These are phyloP conservation scores for Pleurotus djamor DNA, from an alignment of 768 basidiomycete genomes.

Conservation along the genomic window DNA sequence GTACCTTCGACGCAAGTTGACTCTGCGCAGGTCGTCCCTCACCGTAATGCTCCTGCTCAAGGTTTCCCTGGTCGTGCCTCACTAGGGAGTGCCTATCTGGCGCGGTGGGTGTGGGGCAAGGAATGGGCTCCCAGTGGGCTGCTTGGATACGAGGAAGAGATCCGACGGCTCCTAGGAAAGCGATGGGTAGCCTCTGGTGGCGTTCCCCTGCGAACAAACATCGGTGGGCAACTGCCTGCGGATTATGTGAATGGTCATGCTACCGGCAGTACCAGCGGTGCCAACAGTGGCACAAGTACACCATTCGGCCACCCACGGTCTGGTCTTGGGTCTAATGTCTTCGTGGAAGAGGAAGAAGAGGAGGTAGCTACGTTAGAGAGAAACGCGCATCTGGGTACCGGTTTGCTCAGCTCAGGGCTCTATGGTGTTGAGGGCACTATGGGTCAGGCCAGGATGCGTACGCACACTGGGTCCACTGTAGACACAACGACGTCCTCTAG, in stretches of 20 bases:
- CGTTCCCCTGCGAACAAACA: constrained; percentile 54
- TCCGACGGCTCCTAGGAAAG: constrained; percentile 66
- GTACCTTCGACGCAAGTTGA: constrained; percentile 77
- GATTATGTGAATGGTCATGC: constrained; percentile 7
- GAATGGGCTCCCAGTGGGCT: constrained; percentile 50
- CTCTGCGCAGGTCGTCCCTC: constrained; percentile 67
- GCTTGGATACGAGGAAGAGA: constrained; percentile 78
- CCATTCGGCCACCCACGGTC: constrained; percentile 60
- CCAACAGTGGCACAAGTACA: constrained; percentile 67
- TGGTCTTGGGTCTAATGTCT: constrained; percentile 41
- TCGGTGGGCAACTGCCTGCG: constrained; percentile 32
- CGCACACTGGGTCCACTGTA: constrained; percentile 46
- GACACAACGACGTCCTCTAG: constrained; percentile 30
- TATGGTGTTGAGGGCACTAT: constrained; percentile 5
- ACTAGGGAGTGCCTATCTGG: constrained; percentile 75
- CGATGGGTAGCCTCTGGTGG: constrained; percentile 73
- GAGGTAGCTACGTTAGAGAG: constrained; percentile 61
- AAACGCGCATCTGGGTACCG: constrained; percentile 12
- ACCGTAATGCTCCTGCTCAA: constrained; percentile 69
- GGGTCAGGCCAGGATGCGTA: constrained; percentile 44
- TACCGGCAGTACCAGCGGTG: constrained; percentile 39
- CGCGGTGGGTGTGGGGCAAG: constrained; percentile 84
- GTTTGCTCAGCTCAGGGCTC: constrained; percentile 17
- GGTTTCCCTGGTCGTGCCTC: constrained; percentile 72
- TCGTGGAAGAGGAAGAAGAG: constrained; percentile 77